phyloP scores from a whole-genome alignment of 2,329 filamentous ascomycete genomes.

The Trichoderma polysporum region DNA sequence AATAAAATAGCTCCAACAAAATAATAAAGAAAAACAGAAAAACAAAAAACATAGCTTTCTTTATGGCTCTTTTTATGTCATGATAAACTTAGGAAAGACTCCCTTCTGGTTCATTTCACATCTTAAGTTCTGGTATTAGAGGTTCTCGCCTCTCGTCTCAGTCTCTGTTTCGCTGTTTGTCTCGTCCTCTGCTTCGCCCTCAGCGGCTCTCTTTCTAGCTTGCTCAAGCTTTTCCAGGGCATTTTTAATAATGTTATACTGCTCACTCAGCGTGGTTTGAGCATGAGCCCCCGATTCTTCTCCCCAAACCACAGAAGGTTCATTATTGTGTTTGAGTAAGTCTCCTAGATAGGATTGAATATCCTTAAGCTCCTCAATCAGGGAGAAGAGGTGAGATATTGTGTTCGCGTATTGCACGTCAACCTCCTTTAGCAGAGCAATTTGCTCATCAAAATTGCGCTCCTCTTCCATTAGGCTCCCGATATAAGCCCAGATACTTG shows the following conservation, averaged over 20 bases:
- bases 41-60: neutral
- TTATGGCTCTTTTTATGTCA: neutral
- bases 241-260: constrained; percentile 8
- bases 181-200: neutral
- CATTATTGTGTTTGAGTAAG: constrained; percentile 67
- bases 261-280: constrained; percentile 13
- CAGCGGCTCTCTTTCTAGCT: neutral
- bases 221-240: constrained; percentile 12
- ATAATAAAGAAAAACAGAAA: neutral
- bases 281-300: neutral
- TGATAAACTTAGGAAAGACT: neutral
- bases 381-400: constrained; percentile 64
- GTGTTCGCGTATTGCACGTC: constrained; percentile 64
- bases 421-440: constrained; percentile 65
- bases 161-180: neutral
- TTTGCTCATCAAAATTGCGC: constrained; percentile 61
- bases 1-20: neutral
- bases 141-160: neutral
- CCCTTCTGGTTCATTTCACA: neutral
- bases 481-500: constrained; percentile 70
- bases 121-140: neutral
- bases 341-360: constrained; percentile 72
- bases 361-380: constrained; percentile 70
- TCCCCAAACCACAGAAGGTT: constrained; percentile 42
- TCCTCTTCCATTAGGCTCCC: constrained; percentile 65